Base-by-base conservation (phyloP, 768 basidiomycete species). In the Tylopilus sp. region DNA sequence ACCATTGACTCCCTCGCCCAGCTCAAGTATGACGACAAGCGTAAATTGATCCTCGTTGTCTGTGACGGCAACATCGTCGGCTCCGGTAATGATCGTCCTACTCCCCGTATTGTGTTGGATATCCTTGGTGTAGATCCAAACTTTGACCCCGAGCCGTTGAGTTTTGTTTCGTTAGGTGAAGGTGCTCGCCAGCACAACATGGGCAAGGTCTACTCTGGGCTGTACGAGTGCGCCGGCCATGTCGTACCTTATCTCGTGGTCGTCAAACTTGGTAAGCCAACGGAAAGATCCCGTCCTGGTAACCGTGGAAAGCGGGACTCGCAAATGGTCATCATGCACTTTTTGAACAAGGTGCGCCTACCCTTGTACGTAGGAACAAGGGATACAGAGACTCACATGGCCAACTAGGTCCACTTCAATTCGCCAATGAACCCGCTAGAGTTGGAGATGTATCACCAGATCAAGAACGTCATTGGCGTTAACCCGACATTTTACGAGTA, bases 401-500 rank as follows among this genome's bases (percentile, higher is more conserved):
- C 12, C 40, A 47, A 3, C 22, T 53, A 93, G 91, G 97, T 98
- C 40, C 97, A 98, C 71, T 98, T 95, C 71, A 91, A 95, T 68
- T 71, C 91, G 20, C 86, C 94, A 0, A 98, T 99, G 97, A 91
- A 88, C 63, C 97, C 97, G 1, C 72, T 95, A 55, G 97, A 99
- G 72, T 73, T 99, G 47, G 97, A 99, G 74, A 95, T 99, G 75
- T 98, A 94, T 66, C 97, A 98, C 68, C 97, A 99, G 71, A 94
- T 98, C 79, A 93, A 98, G 80, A 99, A 99, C 63, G 94, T 98
- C 48, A 98, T 99, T 61, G 97, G 97, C 70, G 93, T 99, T 63
- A 97, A 99, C 71, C 97, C 95, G 3, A 86, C 92, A 0, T 98
- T 98, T 73, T 99, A 98, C 71, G 97, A 98, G 71, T 98, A 95